Percentiles rank a stretch among this genome's conserved stretches.
Conservation (phyloP, 768 basidiomycete species). For the Leccinum truebloodii region DNA sequence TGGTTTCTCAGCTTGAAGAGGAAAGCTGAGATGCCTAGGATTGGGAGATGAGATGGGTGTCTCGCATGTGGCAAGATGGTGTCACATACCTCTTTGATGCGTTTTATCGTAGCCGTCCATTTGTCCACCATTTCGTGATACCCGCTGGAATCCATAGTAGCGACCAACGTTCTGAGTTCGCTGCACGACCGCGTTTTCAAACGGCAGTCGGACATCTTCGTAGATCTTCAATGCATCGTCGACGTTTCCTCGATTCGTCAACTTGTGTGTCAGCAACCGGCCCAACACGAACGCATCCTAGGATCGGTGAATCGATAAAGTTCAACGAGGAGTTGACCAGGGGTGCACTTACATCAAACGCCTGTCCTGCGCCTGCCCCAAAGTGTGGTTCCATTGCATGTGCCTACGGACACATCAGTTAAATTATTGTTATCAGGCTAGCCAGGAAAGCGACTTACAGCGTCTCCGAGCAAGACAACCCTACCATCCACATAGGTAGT, state of each 20-base stretch:
- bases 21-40: conserved; percentile 77
- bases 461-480: no score
- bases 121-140: conserved; percentile 80
- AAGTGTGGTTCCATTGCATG: no score
- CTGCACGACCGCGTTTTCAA: conserved; percentile 24
- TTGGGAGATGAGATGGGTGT: conserved; percentile 3
- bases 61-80: background rate
- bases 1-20: conserved; percentile 64
- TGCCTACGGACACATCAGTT: no score
- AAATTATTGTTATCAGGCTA: no score
- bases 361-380: no score
- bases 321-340: background rate
- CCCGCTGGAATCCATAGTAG: conserved; percentile 23
- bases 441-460: no score
- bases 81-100: conserved; percentile 73
- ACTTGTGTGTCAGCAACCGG: conserved; percentile 26
- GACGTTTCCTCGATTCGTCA: conserved; percentile 26
- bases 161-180: conserved; percentile 22
- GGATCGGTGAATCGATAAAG: background rate
- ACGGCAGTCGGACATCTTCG: conserved; percentile 34
- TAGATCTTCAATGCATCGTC: conserved; percentile 31
- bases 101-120: conserved; percentile 91
- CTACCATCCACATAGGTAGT: no score
- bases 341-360: conserved; percentile 34
- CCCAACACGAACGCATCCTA: conserved; percentile 36